phyloP scores from a whole-genome alignment of 768 basidiomycete species.

The Amanita rubescens region DNA sequence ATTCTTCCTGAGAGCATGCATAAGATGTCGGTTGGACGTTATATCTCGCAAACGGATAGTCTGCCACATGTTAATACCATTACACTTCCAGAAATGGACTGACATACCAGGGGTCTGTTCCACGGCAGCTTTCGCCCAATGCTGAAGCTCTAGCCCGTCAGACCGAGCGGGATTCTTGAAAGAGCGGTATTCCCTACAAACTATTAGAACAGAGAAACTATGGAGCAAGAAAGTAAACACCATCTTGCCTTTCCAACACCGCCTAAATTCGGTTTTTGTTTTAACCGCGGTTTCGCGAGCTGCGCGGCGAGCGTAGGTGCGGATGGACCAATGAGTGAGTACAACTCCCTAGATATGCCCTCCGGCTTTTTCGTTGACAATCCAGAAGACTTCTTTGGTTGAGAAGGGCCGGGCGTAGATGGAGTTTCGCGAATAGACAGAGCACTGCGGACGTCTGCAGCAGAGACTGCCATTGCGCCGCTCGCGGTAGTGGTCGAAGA shows the following conservation, averaged over 20 bases:
- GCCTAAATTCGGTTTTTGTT: constrained; percentile 77
- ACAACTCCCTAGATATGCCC: constrained; percentile 89
- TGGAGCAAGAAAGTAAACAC: constrained; percentile 27
- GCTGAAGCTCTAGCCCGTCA: constrained; percentile 62
- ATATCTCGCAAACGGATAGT: constrained; percentile 81
- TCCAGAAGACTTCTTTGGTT: constrained; percentile 36
- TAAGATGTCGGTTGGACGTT: constrained; percentile 59
- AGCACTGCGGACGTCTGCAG: constrained; percentile 79
- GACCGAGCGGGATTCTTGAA: constrained; percentile 70
- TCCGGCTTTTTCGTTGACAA: constrained; percentile 61
- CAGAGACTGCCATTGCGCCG: constrained; percentile 71
- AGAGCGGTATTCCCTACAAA: constrained; percentile 61
- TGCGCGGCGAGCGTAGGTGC: constrained; percentile 80
- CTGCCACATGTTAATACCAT: constrained; percentile 24
- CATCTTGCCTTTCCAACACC: constrained; percentile 62
- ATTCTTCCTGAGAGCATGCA: constrained; percentile 83
- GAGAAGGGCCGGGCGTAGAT: constrained; percentile 36
- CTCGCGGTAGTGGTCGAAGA: background rate
- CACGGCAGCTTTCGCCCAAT: constrained; percentile 71
- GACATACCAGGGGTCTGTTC: constrained; percentile 49
- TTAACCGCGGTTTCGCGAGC: constrained; percentile 74
- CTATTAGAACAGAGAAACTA: background rate
- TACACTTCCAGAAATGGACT: background rate
- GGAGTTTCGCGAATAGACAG: constrained; percentile 53
- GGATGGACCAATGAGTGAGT: constrained; percentile 90